Base-by-base conservation (phyloP, 2,329 filamentous ascomycete genomes). In the Pseudopyricularia javanii region DNA sequence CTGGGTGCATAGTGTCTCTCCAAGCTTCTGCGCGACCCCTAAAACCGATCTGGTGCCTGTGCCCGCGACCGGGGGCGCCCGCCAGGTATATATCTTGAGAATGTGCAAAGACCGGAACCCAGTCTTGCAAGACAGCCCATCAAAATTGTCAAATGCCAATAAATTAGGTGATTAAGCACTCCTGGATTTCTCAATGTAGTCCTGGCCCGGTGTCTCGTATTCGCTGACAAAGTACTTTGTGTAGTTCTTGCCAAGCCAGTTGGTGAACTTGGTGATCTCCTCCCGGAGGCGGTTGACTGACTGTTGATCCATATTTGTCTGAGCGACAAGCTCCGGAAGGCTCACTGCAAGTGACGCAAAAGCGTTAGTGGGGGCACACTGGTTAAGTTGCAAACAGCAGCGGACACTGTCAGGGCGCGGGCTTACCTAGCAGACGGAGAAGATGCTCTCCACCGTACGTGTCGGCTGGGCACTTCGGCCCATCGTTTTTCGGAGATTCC, bases 251-350 rank as follows among this genome's bases (percentile, higher is more conserved):
- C 84, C 80, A 53, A 98, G 75, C 89, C 91, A 98, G 52, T 81
- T 76, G 11, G 85, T 88, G 68, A 98, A 84, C 68, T 90, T 91
- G 59, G 81, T 78, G 15, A 98, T 77, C 66, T 98, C 93, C 62
- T 96, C 89, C 12, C 90, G 85, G 26, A 97, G 80, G 48, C 90
- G 86, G 56, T 85, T 86, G 43, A 95, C 88, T 2, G 90, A 91
- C 66, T 95, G 90, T 52, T 85, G 77, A 63, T 97, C 93, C 90
- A 98, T 95, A 70, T 97, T 97, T 51, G 93, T 98, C 66, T 98
- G 93, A 4, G 91, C 91, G 56, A 97, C 83, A 40, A 97, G 82
- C 64, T 98, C 93, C 0, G 93, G 91, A 60, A 97, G 82, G 1
- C 86, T 86, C 3, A 94, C 91, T 95, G 60, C 11, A 3, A 7